Evolutionary conservation across 768 basidiomycete genomes (phyloP).

Genomic region (Macrolepiota albuminosa): DNA sequence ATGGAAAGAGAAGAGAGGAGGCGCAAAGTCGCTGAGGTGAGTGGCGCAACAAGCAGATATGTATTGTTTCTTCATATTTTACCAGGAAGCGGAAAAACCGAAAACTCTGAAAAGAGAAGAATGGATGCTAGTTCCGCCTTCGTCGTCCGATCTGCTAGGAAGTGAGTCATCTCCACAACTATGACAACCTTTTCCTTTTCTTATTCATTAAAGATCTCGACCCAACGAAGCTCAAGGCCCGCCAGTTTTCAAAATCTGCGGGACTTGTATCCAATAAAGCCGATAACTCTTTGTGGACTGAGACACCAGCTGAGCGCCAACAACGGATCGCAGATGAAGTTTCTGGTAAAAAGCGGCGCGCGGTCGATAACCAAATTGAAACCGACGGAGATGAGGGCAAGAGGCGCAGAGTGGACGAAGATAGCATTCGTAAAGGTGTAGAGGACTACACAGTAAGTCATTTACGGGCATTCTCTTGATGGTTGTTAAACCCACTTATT

Average conservation of each 20-base stretch:
- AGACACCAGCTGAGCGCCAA: conserved; percentile 90
- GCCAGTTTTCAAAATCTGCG: conserved; percentile 71
- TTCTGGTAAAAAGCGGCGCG: conserved; percentile 81
- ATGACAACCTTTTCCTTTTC: conserved; percentile 2
- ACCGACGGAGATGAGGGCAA: conserved; percentile 45
- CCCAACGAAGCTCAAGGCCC: conserved; percentile 74
- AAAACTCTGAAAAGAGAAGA: conserved; percentile 83
- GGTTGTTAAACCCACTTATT: not conserved
- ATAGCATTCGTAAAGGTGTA: conserved; percentile 62
- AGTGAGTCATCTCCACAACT: conserved; percentile 43
- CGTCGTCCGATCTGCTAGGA: conserved; percentile 69
- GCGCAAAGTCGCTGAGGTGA: conserved; percentile 61
- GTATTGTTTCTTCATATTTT: not conserved
- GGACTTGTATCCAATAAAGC: conserved; percentile 36
- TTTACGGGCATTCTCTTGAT: not conserved
- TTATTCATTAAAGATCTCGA: conserved; percentile 59
- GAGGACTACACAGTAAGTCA: conserved; percentile 72
- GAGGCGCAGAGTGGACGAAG: conserved; percentile 60
- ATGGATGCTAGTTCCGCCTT: conserved; percentile 98
- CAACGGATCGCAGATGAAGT: conserved; percentile 93
- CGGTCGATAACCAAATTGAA: conserved; percentile 46
- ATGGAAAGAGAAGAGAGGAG: conserved; percentile 80
- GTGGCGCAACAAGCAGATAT: conserved; percentile 10
- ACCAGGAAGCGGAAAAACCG: conserved; percentile 70
- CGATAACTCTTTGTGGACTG: conserved; percentile 87